Evolutionary conservation across 2,329 filamentous ascomycete genomes (phyloP), one percentile per base, ranked within the genome.

Genomic region (Hypoxylon sp.): DNA sequence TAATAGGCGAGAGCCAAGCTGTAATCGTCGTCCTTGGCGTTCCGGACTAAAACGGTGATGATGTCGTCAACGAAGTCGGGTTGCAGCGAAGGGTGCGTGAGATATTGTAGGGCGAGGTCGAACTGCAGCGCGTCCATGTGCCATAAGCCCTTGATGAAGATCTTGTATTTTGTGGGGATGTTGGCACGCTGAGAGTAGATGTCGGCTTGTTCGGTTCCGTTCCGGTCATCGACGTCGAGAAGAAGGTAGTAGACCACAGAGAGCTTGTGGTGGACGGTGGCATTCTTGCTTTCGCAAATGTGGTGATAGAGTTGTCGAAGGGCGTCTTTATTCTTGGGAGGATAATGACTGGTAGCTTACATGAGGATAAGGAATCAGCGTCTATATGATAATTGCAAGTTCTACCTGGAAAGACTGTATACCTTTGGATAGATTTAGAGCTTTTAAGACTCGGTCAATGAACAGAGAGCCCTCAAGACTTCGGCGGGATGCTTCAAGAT

Each of bases 31-130:
- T 85, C 81, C 45, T 84, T 81, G 21, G 89, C 84, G 69, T 89
- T 85, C 38, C 86, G 85, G 56, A 93, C 87, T 3, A 96, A 86
- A 3, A 86, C 85, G 25, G 86, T 86, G 72, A 96, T 85, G 57
- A 97, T 94, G 67, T 97, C 92, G 79, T 96, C 93, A 62, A 92
- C 87, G 75, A 96, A 97, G 59, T 93, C 93, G 36, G 92, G 90
- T 19, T 91, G 89, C 3, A 97, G 85, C 1, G 91, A 93, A 0
- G 93, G 93, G 74, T 96, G 91, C 3, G 92, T 90, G 13, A 97
- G 86, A 76, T 91, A 89, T 73, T 93, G 89, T 28, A 97, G 84
- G 2, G 93, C 92, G 69, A 82, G 80, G 86, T 85, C 82, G 75
- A 93, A 94, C 62, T 93, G 85, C 48, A 89, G 82, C 46, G 87